Evolutionary conservation across 148 eudicot genomes (phyloP), one percentile per base, ranked within the genome.

Genomic region (Amaranthus hypochondriacus): DNA sequence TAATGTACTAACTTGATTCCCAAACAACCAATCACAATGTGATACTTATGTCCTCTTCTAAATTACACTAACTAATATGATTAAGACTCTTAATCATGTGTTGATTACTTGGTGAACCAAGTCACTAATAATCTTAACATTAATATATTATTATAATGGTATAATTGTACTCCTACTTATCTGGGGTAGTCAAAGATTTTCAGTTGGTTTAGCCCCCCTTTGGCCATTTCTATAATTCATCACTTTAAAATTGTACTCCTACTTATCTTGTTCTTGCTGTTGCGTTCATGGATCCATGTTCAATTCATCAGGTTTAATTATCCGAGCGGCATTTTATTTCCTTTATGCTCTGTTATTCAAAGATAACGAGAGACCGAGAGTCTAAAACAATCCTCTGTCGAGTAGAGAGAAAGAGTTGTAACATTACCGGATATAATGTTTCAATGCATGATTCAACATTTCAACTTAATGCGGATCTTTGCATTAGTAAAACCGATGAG

Each of bases 361-460:
- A 50, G 72, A 72, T 14, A 28, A 53, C 69, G 76, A 75, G 82
- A 62, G 65, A 75, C 69, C 21, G 56, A 65, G 72, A 28, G 39
- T 28, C 39, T 28, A 28, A 28, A 28, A 64, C 71, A 58, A 58
- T 65, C 72, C 57, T 71, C 66, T 75, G 69, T 47, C 59, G 64
- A 75, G 78, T 75, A 71, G 82, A 76, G 56, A 80, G 58, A 49
- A 71, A 66, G 72, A 52, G 72, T 57, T 59, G 72, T 67, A 78
- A 68, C 62, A 76, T 68, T 60, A 68, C 39, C 58, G 8, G 9
- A 66, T 56, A 56, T 56, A 68, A 67, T 59, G 59, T 73, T 52
- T 60, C 73, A 78, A 67, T 78, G 77, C 56, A 52, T 78, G 53
- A 67, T 73, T 67, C 81, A 43, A 68, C 49, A 51, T 44, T 68